These are phyloP conservation scores for Leccinum subfulvum DNA, from an alignment of 1,284 basidiomycete species.

Conservation along the genomic window DNA sequence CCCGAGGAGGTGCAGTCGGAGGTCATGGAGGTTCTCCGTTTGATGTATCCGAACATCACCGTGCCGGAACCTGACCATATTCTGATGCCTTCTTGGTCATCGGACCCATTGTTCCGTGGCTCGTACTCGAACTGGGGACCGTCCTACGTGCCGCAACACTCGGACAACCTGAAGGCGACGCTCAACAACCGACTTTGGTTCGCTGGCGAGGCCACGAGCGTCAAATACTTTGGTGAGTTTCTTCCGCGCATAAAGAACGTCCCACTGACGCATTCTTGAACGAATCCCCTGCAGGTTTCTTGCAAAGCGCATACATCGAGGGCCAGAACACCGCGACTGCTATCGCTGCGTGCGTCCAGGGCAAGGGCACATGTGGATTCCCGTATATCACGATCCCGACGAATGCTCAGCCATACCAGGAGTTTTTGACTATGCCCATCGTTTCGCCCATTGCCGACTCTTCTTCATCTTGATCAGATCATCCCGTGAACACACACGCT, in stretches of 20 bases:
- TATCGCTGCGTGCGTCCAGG: conserved; percentile 39
- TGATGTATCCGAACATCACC: conserved; percentile 55
- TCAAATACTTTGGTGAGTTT: conserved; percentile 53
- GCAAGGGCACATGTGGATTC: conserved; percentile 28
- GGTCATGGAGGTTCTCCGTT: conserved; percentile 49
- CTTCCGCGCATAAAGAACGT: neutral
- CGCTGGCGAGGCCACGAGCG: conserved; percentile 60
- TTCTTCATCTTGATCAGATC: neutral
- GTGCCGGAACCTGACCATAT: conserved; percentile 57
- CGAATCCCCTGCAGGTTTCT: conserved; percentile 33
- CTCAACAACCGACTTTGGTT: conserved; percentile 50
- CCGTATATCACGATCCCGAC: conserved; percentile 26
- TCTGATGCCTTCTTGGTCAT: conserved; percentile 56
- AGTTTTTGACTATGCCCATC: conserved; percentile 14
- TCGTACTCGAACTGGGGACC: conserved; percentile 66
- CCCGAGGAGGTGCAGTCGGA: conserved; percentile 44
- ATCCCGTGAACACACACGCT: neutral
- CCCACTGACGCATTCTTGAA: neutral
- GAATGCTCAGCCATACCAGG: conserved; percentile 27
- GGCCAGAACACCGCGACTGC: conserved; percentile 35
- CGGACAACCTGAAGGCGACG: conserved; percentile 52
- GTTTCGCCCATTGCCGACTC: neutral
- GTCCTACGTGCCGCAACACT: conserved; percentile 39
- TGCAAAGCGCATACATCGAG: conserved; percentile 46
- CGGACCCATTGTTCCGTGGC: conserved; percentile 59